These are phyloP conservation scores for Geopyxis carbonaria DNA, from an alignment of 495 filamentous ascomycete species.

Conservation along the genomic window DNA sequence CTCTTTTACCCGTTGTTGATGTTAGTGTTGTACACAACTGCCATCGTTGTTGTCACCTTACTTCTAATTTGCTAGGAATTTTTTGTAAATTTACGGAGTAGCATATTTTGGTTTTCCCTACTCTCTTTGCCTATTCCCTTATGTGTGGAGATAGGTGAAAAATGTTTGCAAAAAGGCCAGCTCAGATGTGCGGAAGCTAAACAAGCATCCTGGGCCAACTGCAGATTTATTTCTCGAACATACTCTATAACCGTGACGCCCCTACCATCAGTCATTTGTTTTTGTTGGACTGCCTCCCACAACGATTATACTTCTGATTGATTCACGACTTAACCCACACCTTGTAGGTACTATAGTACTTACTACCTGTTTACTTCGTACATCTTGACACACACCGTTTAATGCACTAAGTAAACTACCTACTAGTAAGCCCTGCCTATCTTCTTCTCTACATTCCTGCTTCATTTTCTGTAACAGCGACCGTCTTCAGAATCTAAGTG, in stretches of 20 bases:
- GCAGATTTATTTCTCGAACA: background rate
- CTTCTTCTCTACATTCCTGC: no score
- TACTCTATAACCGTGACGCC: conserved; percentile 1
- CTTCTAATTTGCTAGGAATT: background rate
- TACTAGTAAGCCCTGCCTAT: no score
- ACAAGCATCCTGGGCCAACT: background rate
- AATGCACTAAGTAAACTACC: no score
- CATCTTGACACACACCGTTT: no score
- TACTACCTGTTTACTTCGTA: no score
- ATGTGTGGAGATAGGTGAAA: background rate
- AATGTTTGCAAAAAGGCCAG: background rate
- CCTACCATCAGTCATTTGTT: background rate
- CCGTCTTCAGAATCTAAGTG: no score
- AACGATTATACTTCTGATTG: background rate
- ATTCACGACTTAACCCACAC: background rate
- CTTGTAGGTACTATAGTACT: background rate
- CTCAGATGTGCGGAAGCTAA: conserved; percentile 7
- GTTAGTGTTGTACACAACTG: conserved; percentile 8
- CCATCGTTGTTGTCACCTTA: no score
- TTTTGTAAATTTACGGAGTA: background rate
- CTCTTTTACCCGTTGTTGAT: conserved; percentile 16
- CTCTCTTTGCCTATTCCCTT: background rate
- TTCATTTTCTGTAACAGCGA: no score
- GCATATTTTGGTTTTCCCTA: background rate
- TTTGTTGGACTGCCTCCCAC: background rate